phyloP scores from a whole-genome alignment of 306 rosid species.

The Acacia confusa region DNA sequence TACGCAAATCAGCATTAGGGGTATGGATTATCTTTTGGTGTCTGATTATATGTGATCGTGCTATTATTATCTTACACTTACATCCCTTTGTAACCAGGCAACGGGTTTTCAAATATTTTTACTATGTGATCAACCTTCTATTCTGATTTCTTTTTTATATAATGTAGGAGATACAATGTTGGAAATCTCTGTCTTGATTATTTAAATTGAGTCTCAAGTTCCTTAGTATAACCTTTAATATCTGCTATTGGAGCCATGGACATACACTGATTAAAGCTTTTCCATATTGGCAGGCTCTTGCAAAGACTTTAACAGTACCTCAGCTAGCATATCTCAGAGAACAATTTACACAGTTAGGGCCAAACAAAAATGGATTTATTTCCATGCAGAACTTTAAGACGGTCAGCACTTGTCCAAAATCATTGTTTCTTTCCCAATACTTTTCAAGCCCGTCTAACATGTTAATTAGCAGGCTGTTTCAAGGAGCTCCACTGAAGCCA shows the following conservation, averaged over 20 bases:
- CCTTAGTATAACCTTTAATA: not conserved
- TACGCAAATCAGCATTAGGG: conserved; percentile 76
- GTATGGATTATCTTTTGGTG: conserved; percentile 40
- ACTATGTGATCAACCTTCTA: not conserved
- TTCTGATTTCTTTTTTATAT: no score
- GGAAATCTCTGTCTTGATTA: not conserved
- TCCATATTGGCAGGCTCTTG: conserved; percentile 64
- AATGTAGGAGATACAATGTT: conserved; percentile 12
- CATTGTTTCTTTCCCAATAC: conserved; percentile 5
- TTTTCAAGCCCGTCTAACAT: conserved; percentile 28
- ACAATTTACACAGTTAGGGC: conserved; percentile 69
- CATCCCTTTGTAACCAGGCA: not conserved
- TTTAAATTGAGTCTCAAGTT: not conserved
- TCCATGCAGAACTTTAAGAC: conserved; percentile 89
- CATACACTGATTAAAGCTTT: conserved; percentile 13
- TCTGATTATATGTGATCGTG: not conserved
- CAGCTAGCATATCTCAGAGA: conserved; percentile 73
- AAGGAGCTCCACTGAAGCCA: conserved; percentile 71
- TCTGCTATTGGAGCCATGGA: conserved; percentile 4
- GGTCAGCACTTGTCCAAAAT: conserved; percentile 40
- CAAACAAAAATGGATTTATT: conserved; percentile 76
- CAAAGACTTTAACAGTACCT: conserved; percentile 70
- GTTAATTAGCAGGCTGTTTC: conserved; percentile 59
- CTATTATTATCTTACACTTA: not conserved
- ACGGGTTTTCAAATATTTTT: not conserved